These are phyloP conservation scores for Salvia hispanica DNA, from an alignment of 257 asterid genomes.

Conservation along the genomic window DNA sequence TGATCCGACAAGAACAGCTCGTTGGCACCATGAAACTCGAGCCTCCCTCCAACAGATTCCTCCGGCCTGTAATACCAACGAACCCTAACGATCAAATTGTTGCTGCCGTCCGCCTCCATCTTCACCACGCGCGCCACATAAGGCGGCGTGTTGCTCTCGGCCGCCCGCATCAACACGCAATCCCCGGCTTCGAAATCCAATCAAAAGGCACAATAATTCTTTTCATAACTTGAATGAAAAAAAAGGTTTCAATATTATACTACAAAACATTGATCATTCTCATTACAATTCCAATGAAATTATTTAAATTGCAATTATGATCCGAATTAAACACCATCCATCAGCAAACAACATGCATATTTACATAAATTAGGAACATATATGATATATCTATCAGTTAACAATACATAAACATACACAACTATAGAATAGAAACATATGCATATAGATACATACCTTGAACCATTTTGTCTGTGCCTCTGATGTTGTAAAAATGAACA, in stretches of 20 bases:
- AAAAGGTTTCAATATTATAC: too few relatives aligned
- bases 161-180: conserved; percentile 60
- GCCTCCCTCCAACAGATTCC: conserved; percentile 66
- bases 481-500: conserved; percentile 49
- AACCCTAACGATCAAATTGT: conserved; percentile 45
- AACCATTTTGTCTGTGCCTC: conserved; percentile 60
- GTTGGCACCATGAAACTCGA: conserved; percentile 65
- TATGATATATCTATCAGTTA: too few relatives aligned
- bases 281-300: too few relatives aligned
- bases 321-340: too few relatives aligned
- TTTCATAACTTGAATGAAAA: too few relatives aligned
- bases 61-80: conserved; percentile 81
- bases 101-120: conserved; percentile 54
- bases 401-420: too few relatives aligned
- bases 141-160: conserved; percentile 46
- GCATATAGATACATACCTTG: conserved; percentile 40
- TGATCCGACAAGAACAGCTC: conserved; percentile 67
- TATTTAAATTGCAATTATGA: too few relatives aligned
- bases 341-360: neutral
- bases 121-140: conserved; percentile 63
- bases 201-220: too few relatives aligned
- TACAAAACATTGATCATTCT: too few relatives aligned
- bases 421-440: neutral
- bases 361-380: too few relatives aligned
- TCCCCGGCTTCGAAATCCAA: conserved; percentile 54